Percentiles rank a stretch among this genome's conserved stretches.
Conservation (phyloP, 345 rosid species). For the Heritiera fomes region DNA sequence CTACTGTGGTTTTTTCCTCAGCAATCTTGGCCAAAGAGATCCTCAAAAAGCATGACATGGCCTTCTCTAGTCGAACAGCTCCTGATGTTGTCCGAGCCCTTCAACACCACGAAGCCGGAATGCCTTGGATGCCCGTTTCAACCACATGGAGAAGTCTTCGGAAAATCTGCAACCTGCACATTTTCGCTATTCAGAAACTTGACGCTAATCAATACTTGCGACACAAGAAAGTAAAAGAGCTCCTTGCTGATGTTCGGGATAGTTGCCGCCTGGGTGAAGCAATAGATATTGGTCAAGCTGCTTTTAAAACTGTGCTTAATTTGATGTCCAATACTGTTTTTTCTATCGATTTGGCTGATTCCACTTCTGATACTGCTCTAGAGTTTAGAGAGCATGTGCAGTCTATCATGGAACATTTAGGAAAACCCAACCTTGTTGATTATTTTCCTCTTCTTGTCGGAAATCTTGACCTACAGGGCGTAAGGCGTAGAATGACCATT, state of each 20-base stretch:
- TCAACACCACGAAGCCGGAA: background rate
- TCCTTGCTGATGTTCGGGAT: background rate
- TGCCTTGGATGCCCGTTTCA: conserved; percentile 2
- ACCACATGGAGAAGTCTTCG: background rate
- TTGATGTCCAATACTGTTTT: background rate
- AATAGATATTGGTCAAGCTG: background rate
- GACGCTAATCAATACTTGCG: background rate
- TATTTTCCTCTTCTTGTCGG: background rate
- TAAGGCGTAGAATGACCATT: background rate
- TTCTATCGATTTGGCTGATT: conserved; percentile 1
- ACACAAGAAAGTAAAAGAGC: background rate
- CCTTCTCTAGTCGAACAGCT: background rate
- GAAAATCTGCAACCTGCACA: conserved; percentile 2
- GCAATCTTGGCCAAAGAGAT: background rate
- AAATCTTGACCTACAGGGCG: background rate
- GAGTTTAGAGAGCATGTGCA: background rate
- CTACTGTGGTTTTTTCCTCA: background rate
- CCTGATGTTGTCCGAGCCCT: background rate
- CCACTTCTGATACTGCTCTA: background rate
- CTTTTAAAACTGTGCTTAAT: background rate
- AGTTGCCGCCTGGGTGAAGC: background rate
- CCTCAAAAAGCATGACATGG: background rate
- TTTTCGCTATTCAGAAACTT: background rate
- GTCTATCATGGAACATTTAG: background rate
- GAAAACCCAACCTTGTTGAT: background rate